Base-by-base conservation (phyloP, 495 filamentous ascomycete species). In the Elaphomyces granulatus region DNA sequence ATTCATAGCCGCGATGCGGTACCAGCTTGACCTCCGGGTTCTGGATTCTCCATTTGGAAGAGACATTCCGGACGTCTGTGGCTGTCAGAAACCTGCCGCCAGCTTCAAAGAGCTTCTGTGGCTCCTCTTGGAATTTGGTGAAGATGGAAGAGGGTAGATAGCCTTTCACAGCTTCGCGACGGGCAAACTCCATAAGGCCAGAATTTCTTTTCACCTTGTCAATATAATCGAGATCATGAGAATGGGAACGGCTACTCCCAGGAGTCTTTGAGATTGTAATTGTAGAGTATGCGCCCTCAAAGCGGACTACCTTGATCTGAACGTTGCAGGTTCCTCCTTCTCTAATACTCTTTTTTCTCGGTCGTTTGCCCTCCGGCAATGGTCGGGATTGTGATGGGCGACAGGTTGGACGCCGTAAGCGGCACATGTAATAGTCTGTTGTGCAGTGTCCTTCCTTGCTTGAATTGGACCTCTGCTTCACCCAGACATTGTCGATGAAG, bases 81-180 rank as follows among this genome's bases (percentile, higher is more conserved):
- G 67, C 63, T 3, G 66, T 68, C 42, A 66, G 52, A 40, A 67
- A 65, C 12, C 58, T 59, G 9, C 68, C 68, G 20, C 68, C 68
- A n/a, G 68, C 64, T 46, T 67, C 67, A 7, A 47, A 32, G 23
- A 71, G 59, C 37, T 60, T 67, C 8, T 59, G 58, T 12, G 54
- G 55, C 30, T 70, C 63, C 40, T 70, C 67, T 17, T 60, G 61
- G 36, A 71, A 68, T 36, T 68, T 65, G 7, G 60, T 64, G 35
- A 62, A 71, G 9, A 70, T 68, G 4, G 68, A 71, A 32, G 68
- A 70, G 28, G 68, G 68, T 36, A 70, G 50, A 39, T 67, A 71
- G n/a, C 68, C 68, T 46, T 68, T 70, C 15, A 63, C 54, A 3
- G 63, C 63, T 40, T 71, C 68, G 20, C 54, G 61, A 15, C 61